These are phyloP conservation scores for Penicillium sp. DNA, from an alignment of 2,329 filamentous ascomycete genomes.

Conservation along the genomic window DNA sequence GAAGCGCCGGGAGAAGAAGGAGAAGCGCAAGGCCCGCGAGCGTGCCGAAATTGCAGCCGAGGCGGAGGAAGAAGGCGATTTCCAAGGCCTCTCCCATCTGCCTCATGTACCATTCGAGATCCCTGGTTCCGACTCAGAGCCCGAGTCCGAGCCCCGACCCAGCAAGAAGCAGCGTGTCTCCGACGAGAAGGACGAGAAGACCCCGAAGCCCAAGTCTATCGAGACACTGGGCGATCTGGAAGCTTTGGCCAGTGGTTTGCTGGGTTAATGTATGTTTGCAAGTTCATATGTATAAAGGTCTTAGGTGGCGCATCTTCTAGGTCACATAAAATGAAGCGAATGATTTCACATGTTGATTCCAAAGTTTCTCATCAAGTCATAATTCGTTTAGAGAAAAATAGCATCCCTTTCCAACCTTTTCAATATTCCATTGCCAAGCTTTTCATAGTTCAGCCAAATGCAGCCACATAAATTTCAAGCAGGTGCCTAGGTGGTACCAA, in stretches of 20 bases:
- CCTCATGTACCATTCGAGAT: constrained; percentile 25
- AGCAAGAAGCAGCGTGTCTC: constrained; percentile 46
- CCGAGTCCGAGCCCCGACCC: constrained; percentile 29
- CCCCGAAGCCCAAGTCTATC: constrained; percentile 29
- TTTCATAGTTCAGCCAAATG: no score
- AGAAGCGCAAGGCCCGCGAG: constrained; percentile 45
- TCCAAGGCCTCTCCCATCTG: constrained; percentile 17
- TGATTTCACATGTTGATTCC: background rate
- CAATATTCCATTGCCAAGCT: no score
- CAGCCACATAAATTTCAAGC: no score
- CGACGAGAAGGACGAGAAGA: constrained; percentile 12
- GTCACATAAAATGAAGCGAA: constrained; percentile 5
- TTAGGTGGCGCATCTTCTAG: constrained; percentile 14
- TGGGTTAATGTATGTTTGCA: constrained; percentile 32
- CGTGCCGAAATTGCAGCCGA: constrained; percentile 37
- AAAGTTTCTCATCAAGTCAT: no score
- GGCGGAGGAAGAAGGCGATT: constrained; percentile 28
- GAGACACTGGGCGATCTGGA: constrained; percentile 51
- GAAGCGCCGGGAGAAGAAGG: constrained; percentile 60
- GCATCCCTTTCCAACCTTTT: no score
- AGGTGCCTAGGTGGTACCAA: no score
- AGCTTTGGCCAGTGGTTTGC: constrained; percentile 46
- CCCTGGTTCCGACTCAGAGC: constrained; percentile 17
- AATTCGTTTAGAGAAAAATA: no score
- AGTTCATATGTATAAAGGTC: constrained; percentile 13